Evolutionary conservation across 331 rosid genomes (phyloP).

Genomic region (Quercus phellos): DNA sequence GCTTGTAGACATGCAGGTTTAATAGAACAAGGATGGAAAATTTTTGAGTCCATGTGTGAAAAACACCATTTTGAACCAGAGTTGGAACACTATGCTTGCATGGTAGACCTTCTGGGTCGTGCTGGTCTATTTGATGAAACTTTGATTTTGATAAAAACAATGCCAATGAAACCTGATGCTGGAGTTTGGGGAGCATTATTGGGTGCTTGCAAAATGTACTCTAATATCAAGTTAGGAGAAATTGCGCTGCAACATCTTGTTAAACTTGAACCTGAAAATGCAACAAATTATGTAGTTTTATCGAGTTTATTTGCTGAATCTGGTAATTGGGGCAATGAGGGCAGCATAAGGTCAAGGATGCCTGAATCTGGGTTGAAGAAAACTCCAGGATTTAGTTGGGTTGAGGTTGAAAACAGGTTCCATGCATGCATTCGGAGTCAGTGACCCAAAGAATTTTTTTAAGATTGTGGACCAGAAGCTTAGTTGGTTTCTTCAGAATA

Average conservation of each 20-base stretch:
- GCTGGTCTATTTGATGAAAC: conserved; percentile 61
- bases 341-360: conserved; percentile 37
- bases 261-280: conserved; percentile 62
- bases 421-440: not conserved
- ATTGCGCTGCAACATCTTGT: conserved; percentile 51
- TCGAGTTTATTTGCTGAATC: conserved; percentile 56
- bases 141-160: conserved; percentile 31
- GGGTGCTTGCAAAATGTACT: conserved; percentile 67
- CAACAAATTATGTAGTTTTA: conserved; percentile 42
- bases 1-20: conserved; percentile 75
- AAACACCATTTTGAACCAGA: conserved; percentile 43
- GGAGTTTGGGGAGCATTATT: conserved; percentile 76
- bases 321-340: conserved; percentile 51
- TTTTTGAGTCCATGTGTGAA: conserved; percentile 50
- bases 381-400: conserved; percentile 67
- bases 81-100: conserved; percentile 69
- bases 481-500: too few relatives aligned
- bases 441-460: not conserved
- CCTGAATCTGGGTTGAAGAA: conserved; percentile 44
- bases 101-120: conserved; percentile 65
- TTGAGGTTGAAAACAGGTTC: conserved; percentile 33
- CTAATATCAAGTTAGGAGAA: conserved; percentile 56
- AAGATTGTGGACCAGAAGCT: too few relatives aligned
- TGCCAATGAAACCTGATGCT: conserved; percentile 57
- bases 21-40: conserved; percentile 41